These are phyloP conservation scores for Chamaenerion angustifolium DNA, from an alignment of 345 rosid genomes.

Conservation along the genomic window DNA sequence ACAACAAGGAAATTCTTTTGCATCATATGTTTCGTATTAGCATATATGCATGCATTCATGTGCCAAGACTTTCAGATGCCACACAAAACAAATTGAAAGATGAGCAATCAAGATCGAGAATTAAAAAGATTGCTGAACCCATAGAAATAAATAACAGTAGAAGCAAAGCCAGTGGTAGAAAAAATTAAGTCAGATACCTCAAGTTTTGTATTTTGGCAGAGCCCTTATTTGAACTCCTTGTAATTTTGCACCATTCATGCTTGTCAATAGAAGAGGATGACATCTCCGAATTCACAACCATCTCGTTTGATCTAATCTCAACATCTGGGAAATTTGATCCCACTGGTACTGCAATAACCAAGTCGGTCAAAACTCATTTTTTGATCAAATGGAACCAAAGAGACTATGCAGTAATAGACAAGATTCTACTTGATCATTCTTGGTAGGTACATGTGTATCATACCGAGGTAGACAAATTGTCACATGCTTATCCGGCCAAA, in stretches of 20 bases:
- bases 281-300: constrained; percentile 42
- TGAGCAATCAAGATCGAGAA: neutral
- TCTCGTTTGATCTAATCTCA: constrained; percentile 46
- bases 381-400: neutral
- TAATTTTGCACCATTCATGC: constrained; percentile 78
- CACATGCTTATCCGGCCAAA: no score
- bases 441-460: no score
- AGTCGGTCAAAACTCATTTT: neutral
- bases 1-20: no score
- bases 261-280: constrained; percentile 28
- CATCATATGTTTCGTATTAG: no score
- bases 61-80: no score
- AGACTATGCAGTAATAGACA: neutral
- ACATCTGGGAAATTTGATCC: constrained; percentile 48
- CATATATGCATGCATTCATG: no score
- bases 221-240: constrained; percentile 32
- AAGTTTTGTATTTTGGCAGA: constrained; percentile 55
- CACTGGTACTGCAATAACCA: constrained; percentile 42
- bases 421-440: no score
- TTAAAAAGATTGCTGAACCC: no score
- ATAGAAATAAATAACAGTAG: neutral
- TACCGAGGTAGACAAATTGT: no score
- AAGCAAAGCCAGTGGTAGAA: neutral
- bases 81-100: no score
- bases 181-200: constrained; percentile 27